These are phyloP conservation scores for Agrostemma githago DNA, from an alignment of 148 eudicot genomes.

Conservation along the genomic window DNA sequence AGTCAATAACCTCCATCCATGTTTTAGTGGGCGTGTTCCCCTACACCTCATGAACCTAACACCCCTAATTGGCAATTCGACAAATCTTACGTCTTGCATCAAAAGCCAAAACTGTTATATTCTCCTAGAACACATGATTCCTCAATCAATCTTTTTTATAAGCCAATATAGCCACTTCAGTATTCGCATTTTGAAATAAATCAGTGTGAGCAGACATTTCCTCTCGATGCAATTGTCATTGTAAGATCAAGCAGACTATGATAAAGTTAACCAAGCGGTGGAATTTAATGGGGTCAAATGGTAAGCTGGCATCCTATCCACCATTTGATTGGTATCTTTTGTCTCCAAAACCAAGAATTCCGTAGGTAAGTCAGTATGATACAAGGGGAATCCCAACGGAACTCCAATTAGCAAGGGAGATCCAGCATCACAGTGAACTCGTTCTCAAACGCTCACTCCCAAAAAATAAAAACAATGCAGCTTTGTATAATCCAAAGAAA, in stretches of 20 bases:
- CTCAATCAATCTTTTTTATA: background rate
- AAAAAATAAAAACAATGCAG: too few species aligned
- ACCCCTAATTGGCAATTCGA: background rate
- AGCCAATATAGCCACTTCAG: background rate
- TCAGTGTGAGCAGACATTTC: background rate
- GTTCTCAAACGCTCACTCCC: too few species aligned
- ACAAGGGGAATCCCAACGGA: too few species aligned
- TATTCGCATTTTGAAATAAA: background rate
- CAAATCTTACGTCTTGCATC: background rate
- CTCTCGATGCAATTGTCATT: background rate
- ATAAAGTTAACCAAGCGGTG: background rate
- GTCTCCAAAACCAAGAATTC: background rate
- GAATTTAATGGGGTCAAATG: background rate
- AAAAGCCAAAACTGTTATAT: background rate
- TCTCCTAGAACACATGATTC: background rate
- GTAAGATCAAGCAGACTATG: background rate
- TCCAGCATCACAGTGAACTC: too few species aligned
- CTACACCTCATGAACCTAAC: too few species aligned
- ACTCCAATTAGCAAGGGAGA: too few species aligned
- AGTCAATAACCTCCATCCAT: too few species aligned
- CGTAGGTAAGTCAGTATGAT: background rate
- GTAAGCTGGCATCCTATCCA: background rate
- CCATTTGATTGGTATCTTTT: background rate
- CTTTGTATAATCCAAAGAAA: too few species aligned
- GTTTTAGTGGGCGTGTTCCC: too few species aligned